Conservation (phyloP, 2,329 filamentous ascomycete genomes). For the Endothia cerciana region DNA sequence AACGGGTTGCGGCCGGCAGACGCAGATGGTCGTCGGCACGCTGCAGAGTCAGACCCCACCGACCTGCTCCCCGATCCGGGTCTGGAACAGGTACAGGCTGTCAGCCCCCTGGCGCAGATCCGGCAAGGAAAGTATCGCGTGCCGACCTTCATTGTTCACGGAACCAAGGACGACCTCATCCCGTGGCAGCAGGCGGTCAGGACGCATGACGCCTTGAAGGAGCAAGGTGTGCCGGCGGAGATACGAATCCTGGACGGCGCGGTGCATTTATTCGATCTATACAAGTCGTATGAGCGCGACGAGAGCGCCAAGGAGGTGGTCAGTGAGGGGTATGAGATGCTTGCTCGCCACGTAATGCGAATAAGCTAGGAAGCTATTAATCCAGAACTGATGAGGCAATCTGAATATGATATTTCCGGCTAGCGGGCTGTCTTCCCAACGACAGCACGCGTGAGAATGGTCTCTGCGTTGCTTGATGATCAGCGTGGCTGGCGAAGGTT, state of each 20-base stretch:
- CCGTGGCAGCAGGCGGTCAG: conserved; percentile 37
- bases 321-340: neutral
- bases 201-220: conserved; percentile 31
- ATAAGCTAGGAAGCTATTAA: no score
- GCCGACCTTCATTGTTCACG: conserved; percentile 42
- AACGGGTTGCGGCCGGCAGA: conserved; percentile 32
- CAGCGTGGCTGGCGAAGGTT: no score
- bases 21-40: neutral
- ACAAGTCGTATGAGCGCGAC: neutral
- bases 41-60: neutral
- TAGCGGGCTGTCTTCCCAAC: no score
- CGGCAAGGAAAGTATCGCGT: conserved; percentile 35
- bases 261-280: conserved; percentile 20
- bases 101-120: conserved; percentile 40
- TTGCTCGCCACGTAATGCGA: neutral
- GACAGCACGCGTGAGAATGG: no score
- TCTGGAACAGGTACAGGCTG: conserved; percentile 28
- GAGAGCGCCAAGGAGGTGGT: neutral
- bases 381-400: no score
- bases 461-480: no score
- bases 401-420: no score
- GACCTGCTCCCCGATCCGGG: conserved; percentile 22
- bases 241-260: conserved; percentile 15
- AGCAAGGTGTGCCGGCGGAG: neutral
- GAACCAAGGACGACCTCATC: conserved; percentile 39